Evolutionary conservation across 208 protist species (phyloP).

Genomic region (Trypanosoma rangeli): DNA sequence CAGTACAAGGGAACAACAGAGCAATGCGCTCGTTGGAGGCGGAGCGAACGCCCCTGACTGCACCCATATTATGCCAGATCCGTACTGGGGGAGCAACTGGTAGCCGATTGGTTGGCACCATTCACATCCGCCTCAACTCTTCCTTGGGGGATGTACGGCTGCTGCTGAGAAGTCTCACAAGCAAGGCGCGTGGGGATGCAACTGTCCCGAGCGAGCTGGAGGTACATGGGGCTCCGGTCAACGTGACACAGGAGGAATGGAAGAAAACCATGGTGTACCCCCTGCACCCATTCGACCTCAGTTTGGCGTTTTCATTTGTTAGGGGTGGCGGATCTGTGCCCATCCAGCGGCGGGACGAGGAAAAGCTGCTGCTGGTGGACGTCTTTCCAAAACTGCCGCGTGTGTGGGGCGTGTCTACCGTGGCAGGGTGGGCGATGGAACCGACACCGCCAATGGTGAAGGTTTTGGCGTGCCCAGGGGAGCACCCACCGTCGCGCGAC

Average conservation of each 20-base stretch:
- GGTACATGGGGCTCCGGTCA: slow-evolving; percentile 41
- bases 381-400: slow-evolving; percentile 61
- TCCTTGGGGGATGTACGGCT: slow-evolving; percentile 58
- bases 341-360: slow-evolving; percentile 32
- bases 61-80: slow-evolving; percentile 66
- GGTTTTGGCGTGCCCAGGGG: slow-evolving; percentile 17
- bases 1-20: background rate
- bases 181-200: slow-evolving; percentile 18
- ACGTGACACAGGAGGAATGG: slow-evolving; percentile 41
- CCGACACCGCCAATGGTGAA: slow-evolving; percentile 36
- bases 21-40: slow-evolving; percentile 7
- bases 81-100: slow-evolving; percentile 61
- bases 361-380: slow-evolving; percentile 33
- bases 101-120: slow-evolving; percentile 60
- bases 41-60: slow-evolving; percentile 18
- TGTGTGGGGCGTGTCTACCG: slow-evolving; percentile 10
- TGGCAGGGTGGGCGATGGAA: slow-evolving; percentile 29
- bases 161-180: slow-evolving; percentile 43
- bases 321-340: slow-evolving; percentile 39
- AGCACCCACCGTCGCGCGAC: slow-evolving; percentile 2
- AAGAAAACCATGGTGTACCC: slow-evolving; percentile 39
- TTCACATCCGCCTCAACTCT: slow-evolving; percentile 47
- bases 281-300: slow-evolving; percentile 80
- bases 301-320: slow-evolving; percentile 71
- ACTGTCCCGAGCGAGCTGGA: slow-evolving; percentile 31